These are phyloP conservation scores for Protea cynaroides DNA, from an alignment of 164 flowering plant genomes.

Conservation along the genomic window DNA sequence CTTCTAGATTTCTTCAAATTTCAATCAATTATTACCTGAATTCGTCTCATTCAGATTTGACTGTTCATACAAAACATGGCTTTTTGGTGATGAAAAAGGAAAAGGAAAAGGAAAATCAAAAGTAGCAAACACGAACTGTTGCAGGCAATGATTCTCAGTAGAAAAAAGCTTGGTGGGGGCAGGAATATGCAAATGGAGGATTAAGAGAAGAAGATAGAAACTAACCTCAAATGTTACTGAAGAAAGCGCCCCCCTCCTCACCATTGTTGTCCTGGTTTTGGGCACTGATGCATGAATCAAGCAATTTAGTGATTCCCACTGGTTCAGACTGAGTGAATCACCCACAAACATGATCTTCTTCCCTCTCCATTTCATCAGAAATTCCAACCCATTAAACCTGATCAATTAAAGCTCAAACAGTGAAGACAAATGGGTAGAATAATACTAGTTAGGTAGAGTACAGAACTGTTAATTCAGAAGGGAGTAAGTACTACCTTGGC, in stretches of 20 bases:
- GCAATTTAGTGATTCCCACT: constrained; percentile 61
- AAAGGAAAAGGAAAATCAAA: background rate
- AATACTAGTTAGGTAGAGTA: no score
- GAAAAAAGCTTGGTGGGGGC: background rate
- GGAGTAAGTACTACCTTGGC: constrained; percentile 42
- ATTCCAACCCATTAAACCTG: constrained; percentile 67
- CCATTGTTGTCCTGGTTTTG: constrained; percentile 24
- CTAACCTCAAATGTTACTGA: constrained; percentile 48
- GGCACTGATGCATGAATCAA: constrained; percentile 57
- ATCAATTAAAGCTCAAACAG: constrained; percentile 2
- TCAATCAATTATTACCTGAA: background rate
- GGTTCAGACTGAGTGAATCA: constrained; percentile 70
- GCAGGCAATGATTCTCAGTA: constrained; percentile 6
- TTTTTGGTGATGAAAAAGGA: background rate
- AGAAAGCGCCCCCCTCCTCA: constrained; percentile 21
- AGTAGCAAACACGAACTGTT: constrained; percentile 6
- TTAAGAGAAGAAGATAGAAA: background rate
- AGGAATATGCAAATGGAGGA: background rate
- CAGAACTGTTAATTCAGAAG: no score
- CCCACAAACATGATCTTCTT: constrained; percentile 90
- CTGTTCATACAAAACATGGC: background rate
- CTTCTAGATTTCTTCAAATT: background rate
- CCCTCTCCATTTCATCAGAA: constrained; percentile 59
- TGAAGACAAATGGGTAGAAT: no score
- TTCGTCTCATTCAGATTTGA: background rate